These are phyloP conservation scores for Trichoderma endophyticum DNA, from an alignment of 2,329 filamentous ascomycete species.

Conservation along the genomic window DNA sequence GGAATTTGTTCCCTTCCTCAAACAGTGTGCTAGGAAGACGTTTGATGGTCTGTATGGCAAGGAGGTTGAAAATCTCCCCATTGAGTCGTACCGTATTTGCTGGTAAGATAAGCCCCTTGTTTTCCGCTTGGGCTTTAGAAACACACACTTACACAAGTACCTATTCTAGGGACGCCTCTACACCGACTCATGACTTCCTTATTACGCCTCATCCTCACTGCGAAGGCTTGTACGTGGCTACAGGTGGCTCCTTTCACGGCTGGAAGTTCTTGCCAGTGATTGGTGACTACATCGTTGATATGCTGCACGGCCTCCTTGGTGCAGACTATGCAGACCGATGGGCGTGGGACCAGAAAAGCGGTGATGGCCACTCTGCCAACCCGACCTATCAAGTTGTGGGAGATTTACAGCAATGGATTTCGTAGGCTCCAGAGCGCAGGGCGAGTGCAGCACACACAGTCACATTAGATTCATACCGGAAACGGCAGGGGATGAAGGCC, in stretches of 20 bases:
- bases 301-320: conserved; percentile 43
- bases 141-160: conserved; percentile 19
- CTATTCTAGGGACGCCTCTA: conserved; percentile 54
- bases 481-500: neutral
- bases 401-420: conserved; percentile 39
- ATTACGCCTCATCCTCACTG: conserved; percentile 51
- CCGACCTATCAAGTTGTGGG: conserved; percentile 42
- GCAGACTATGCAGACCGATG: conserved; percentile 39
- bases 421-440: conserved; percentile 22
- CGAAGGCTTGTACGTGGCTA: conserved; percentile 56
- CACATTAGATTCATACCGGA: neutral
- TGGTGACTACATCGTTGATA: conserved; percentile 55
- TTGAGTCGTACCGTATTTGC: conserved; percentile 45
- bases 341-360: conserved; percentile 46
- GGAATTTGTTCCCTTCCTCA: conserved; percentile 41
- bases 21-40: conserved; percentile 40
- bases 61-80: conserved; percentile 36
- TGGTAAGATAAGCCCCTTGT: conserved; percentile 41
- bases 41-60: conserved; percentile 42
- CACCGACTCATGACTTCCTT: conserved; percentile 60
- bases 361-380: conserved; percentile 40
- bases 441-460: neutral
- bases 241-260: conserved; percentile 61
- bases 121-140: neutral
- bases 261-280: conserved; percentile 64